Conservation (phyloP, 345 rosid genomes). For the Eucalyptus globulus region DNA sequence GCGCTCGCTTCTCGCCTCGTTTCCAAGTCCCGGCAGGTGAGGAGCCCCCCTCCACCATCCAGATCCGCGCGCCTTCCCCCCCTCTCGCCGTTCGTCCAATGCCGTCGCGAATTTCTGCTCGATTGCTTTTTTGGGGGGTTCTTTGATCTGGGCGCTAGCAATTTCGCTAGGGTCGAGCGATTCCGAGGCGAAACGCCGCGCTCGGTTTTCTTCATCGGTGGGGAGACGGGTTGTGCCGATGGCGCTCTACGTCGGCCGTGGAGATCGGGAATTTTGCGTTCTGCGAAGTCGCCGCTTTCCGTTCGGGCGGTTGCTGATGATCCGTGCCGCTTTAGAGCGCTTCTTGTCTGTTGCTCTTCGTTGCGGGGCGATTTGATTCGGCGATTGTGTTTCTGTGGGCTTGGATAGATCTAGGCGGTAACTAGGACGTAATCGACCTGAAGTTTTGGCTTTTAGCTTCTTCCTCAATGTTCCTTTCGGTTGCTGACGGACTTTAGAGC, state of each 20-base stretch:
- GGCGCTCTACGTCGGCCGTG: neutral
- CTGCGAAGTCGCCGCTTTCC: neutral
- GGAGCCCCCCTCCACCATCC: neutral
- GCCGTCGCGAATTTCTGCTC: neutral
- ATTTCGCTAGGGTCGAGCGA: neutral
- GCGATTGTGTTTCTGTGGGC: neutral
- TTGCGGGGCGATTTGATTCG: neutral
- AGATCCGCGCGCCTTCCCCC: neutral
- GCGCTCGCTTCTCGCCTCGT: conserved; percentile 61
- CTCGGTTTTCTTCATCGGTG: neutral
- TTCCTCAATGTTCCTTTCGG: neutral
- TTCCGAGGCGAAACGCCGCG: neutral
- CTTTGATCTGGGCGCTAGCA: neutral
- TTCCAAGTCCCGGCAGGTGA: conserved; percentile 78
- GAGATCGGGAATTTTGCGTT: neutral
- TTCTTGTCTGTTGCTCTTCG: neutral
- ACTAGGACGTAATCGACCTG: neutral
- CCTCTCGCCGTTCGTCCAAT: neutral
- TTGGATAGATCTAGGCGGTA: neutral
- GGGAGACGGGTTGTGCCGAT: neutral
- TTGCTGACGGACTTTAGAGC: neutral
- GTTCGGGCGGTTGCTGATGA: neutral
- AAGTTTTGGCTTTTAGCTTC: neutral
- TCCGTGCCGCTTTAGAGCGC: neutral
- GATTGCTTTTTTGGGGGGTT: neutral